Base-by-base conservation (phyloP, 345 rosid species). In the Eucalyptus cladocalyx region DNA sequence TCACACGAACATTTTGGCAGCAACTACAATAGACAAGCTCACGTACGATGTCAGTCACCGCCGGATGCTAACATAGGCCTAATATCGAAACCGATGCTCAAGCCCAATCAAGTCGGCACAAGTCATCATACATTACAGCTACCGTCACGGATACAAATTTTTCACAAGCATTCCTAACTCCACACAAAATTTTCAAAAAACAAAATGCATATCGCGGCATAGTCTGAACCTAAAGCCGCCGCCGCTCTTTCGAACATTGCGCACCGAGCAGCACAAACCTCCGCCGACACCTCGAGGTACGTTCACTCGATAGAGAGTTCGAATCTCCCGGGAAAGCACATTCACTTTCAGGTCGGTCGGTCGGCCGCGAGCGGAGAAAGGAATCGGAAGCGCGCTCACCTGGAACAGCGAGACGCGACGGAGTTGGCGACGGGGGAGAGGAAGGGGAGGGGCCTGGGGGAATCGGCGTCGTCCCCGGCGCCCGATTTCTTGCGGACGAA, bases 391-490 rank as follows among this genome's bases (percentile, higher is more conserved):
- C 45, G 87, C 43, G 87, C 83, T 90, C 92, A 95, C 99, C 92
- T 94, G 93, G 99, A 94, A 90, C 97, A 97, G 91, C 98, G 98
- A 83, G 94, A 90, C 92, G 97, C 98, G 91, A 97, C 98, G 90
- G 98, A 95, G 89, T 97, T 96, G 81, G 99, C 98, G 91, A 96
- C 92, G 58, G 93, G 88, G 56, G 99, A 97, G 91, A 97, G 97
- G 92, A 94, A 97, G 86, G 98, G 99, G 65, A 97, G 93, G 32
- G 95, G 94, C 88, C 88, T 91, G 42, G 96, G 96, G 50, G 97
- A 95, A 89, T 89, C 92, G 21, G 88, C 76, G 49, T 89, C 93
- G 19, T 92, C 93, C 18, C 91, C 92, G 60, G 81, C 89, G 83
- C 86, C 11, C 12, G 93, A 91, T 92, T 90, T 94, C 91, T 92